Evolutionary conservation across 2,329 filamentous ascomycete genomes (phyloP).

Genomic region (Juglanconis oblonga): DNA sequence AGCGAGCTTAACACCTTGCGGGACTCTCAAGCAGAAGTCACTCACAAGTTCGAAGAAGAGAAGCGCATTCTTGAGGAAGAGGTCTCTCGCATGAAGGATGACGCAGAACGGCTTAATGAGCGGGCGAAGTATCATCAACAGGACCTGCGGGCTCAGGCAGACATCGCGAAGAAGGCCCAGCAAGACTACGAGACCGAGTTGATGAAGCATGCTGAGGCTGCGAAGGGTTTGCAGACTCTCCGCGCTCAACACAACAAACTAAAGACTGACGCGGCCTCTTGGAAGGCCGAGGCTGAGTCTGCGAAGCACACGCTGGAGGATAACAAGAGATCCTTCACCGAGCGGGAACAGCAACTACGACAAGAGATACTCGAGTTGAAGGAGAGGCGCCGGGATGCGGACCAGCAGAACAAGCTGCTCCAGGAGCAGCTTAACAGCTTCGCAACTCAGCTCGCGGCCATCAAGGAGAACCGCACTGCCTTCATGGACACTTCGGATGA

Average conservation of each 20-base stretch:
- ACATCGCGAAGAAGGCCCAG: slow-evolving; percentile 89
- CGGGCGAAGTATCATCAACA: slow-evolving; percentile 84
- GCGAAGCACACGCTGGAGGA: slow-evolving; percentile 75
- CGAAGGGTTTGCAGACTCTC: slow-evolving; percentile 75
- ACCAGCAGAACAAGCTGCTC: slow-evolving; percentile 85
- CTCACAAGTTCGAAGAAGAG: slow-evolving; percentile 73
- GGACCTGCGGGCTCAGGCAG: slow-evolving; percentile 87
- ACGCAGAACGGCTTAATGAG: slow-evolving; percentile 75
- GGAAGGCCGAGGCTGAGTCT: slow-evolving; percentile 80
- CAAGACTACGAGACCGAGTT: slow-evolving; percentile 94
- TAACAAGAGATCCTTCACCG: slow-evolving; percentile 84
- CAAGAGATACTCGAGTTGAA: slow-evolving; percentile 78
- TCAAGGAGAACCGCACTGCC: slow-evolving; percentile 72
- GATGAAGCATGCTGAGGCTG: slow-evolving; percentile 93
- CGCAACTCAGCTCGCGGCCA: slow-evolving; percentile 70
- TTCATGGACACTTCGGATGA: slow-evolving; percentile 51
- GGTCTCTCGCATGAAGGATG: slow-evolving; percentile 76
- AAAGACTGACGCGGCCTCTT: slow-evolving; percentile 71
- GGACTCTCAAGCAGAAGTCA: slow-evolving; percentile 74
- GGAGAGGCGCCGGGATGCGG: slow-evolving; percentile 76
- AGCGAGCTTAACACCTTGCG: slow-evolving; percentile 77
- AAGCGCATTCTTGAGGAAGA: slow-evolving; percentile 77
- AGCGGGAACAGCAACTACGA: slow-evolving; percentile 77
- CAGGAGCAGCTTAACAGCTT: slow-evolving; percentile 87
- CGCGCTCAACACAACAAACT: slow-evolving; percentile 79